Conservation (phyloP, 129 eudicot species). For the Heracleum sosnowskyi region DNA sequence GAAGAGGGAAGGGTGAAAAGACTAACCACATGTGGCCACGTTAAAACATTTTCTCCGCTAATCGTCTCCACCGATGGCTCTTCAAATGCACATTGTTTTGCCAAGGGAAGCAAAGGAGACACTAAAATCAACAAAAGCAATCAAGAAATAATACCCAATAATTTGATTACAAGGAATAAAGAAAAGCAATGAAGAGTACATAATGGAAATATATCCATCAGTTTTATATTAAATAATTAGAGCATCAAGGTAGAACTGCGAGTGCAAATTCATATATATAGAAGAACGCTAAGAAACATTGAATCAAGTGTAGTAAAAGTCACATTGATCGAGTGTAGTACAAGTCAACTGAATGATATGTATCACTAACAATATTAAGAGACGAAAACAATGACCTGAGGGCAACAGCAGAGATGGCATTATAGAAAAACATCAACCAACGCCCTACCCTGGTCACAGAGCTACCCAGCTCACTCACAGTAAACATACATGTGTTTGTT, state of each 20-base stretch:
- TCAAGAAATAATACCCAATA: background rate
- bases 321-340: background rate
- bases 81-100: constrained; percentile 98
- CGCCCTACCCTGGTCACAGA: too few relatives aligned
- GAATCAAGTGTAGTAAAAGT: background rate
- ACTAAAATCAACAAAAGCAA: constrained; percentile 33
- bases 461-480: background rate
- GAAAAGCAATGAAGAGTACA: background rate
- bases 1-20: background rate
- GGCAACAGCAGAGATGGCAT: background rate
- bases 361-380: background rate
- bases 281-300: background rate
- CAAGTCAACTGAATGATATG: background rate
- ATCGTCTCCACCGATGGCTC: constrained; percentile 95
- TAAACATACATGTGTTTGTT: background rate
- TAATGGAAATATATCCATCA: background rate
- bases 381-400: background rate
- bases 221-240: background rate
- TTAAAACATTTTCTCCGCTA: constrained; percentile 78
- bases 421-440: background rate
- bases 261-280: background rate
- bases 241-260: background rate
- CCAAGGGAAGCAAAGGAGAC: constrained; percentile 89
- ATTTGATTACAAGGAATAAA: background rate
- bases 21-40: constrained; percentile 97